Evolutionary conservation across 352 stramenopile genomes (phyloP).

Genomic region (Pythium sp.): DNA sequence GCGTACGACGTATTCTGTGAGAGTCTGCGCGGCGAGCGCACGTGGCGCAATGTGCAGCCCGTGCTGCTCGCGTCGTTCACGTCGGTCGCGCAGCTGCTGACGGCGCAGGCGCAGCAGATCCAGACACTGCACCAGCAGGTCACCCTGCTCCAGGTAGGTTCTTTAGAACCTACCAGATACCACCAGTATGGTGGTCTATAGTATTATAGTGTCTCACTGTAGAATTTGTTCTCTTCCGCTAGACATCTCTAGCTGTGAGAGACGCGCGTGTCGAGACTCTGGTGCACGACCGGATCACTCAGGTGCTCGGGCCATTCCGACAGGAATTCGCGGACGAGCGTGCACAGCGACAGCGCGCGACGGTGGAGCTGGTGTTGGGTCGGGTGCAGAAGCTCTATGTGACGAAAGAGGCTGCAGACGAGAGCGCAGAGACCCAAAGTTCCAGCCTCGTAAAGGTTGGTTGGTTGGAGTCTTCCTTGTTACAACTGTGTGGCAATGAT

Average conservation of each 20-base stretch:
- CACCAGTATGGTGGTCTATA: too few relatives aligned
- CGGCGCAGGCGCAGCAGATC: constrained; percentile 30
- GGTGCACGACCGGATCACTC: background rate
- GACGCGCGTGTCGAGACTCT: background rate
- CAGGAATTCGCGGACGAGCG: background rate
- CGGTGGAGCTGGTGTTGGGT: background rate
- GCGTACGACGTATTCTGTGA: constrained; percentile 12
- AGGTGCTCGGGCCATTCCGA: background rate
- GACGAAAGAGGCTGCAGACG: background rate
- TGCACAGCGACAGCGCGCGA: background rate
- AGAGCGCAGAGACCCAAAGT: background rate
- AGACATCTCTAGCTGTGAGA: background rate
- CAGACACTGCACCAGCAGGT: constrained; percentile 15
- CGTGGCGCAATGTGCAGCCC: constrained; percentile 66
- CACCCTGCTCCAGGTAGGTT: background rate
- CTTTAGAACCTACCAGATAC: too few relatives aligned
- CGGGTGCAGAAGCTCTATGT: background rate
- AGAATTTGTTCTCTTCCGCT: too few relatives aligned
- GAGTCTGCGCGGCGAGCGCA: constrained; percentile 39
- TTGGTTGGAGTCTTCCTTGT: too few relatives aligned
- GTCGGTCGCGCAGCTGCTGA: constrained; percentile 34
- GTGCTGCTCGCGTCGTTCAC: constrained; percentile 44
- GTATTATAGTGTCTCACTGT: too few relatives aligned
- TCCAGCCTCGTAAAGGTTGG: background rate
- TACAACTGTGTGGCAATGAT: background rate